Evolutionary conservation across 2,329 filamentous ascomycete genomes (phyloP), one percentile per base, ranked within the genome.

Genomic region (Penicillium freii): DNA sequence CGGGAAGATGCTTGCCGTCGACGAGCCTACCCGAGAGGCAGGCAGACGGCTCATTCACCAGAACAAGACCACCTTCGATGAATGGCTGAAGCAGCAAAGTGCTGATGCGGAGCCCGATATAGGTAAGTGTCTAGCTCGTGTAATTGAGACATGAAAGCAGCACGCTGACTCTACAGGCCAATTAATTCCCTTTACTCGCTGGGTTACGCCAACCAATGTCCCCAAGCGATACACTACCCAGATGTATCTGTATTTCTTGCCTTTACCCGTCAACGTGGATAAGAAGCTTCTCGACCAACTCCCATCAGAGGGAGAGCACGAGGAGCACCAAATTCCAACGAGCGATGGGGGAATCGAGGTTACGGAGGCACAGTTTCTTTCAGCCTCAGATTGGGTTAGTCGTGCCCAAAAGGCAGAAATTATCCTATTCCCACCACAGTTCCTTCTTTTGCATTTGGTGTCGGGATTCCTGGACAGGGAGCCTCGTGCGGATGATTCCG

Each of bases 191-290:
- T 97, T 96, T 70, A 96, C 92, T 0, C 85, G 91, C 53, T 97
- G 94, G 94, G 82, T 97, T 55, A 97, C 94, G 2, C 93, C 93
- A 0, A 68, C 65, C 0, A 85, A 84, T 60, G 78, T 88, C 1
- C 83, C 86, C 0, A 91, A 87, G 66, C 84, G 94, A 45, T 99
- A 95, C 77, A 91, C 90, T 0, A 97, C 93, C 0, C 92, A 97
- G 71, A 97, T 97, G 93, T 99, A 97, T 75, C 74, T 97, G 11
- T 96, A 96, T 75, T 87, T 95, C 74, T 81, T 97, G 3, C 92
- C 92, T 0, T 75, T 87, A 11, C 73, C 75, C n/a, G 57, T 69
- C 15, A 66, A 73, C 15, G 61, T 69, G 3, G 71, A 72, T 27
- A 69, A 69, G 34, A 60, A 63, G 2, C 49, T 75, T 2, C 62